phyloP scores from a whole-genome alignment of 768 basidiomycete species.

The Heimioporus sp. region DNA sequence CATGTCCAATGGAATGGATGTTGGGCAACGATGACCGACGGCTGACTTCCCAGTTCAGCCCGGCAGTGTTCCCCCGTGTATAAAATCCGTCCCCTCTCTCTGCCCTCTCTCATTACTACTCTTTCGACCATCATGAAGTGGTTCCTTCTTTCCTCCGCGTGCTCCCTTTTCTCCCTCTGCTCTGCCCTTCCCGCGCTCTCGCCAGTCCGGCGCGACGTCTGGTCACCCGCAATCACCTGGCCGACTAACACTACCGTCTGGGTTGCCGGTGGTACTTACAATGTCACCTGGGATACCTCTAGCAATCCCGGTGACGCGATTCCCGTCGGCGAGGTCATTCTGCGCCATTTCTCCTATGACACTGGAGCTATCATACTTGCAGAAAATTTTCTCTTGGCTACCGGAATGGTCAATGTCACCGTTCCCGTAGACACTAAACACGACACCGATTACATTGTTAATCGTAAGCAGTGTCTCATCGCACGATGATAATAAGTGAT shows the following conservation, averaged over 20 bases:
- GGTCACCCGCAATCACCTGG: slow-evolving; percentile 41
- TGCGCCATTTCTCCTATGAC: slow-evolving; percentile 33
- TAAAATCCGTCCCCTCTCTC: slow-evolving; percentile 10
- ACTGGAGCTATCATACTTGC: slow-evolving; percentile 36
- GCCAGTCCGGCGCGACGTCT: slow-evolving; percentile 43
- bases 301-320: slow-evolving; percentile 48
- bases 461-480: slow-evolving; percentile 34
- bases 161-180: slow-evolving; percentile 26
- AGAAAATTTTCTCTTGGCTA: slow-evolving; percentile 34
- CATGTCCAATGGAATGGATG: not conserved
- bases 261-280: slow-evolving; percentile 37
- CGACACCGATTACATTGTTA: slow-evolving; percentile 40
- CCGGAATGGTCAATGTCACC: slow-evolving; percentile 35
- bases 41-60: not conserved
- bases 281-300: slow-evolving; percentile 48
- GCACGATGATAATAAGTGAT: not conserved
- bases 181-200: slow-evolving; percentile 26
- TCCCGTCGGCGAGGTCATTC: slow-evolving; percentile 37
- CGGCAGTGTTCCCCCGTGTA: not conserved
- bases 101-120: not conserved
- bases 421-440: slow-evolving; percentile 37
- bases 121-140: slow-evolving; percentile 18
- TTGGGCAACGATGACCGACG: not conserved
- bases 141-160: slow-evolving; percentile 9
- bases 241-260: slow-evolving; percentile 40